phyloP scores from a whole-genome alignment of 768 basidiomycete genomes.

The Asterophora parasitica region DNA sequence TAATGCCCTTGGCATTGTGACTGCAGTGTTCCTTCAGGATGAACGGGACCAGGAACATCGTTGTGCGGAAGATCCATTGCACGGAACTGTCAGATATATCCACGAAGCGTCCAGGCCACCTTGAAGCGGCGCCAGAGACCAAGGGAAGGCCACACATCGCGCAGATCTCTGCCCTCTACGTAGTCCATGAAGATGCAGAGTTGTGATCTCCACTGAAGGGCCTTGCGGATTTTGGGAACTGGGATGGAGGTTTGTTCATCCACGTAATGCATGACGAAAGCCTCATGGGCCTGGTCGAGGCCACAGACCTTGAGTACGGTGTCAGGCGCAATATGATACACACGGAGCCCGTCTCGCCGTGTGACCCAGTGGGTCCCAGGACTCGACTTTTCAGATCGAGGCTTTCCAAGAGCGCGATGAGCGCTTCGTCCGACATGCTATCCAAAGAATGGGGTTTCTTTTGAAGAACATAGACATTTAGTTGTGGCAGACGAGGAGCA shows the following conservation, averaged over 20 bases:
- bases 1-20: conserved; percentile 12
- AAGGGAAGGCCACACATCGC: conserved; percentile 16
- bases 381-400: not conserved
- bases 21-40: conserved; percentile 10
- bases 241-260: conserved; percentile 14
- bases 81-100: conserved; percentile 19
- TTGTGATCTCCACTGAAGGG: conserved; percentile 3
- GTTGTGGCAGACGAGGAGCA: too few species aligned
- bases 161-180: conserved; percentile 18
- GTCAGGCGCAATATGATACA: conserved; percentile 3
- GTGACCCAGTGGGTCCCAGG: not conserved
- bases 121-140: conserved; percentile 12
- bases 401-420: not conserved
- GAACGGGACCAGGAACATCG: conserved; percentile 19
- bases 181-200: conserved; percentile 21
- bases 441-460: not conserved
- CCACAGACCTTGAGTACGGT: conserved; percentile 6
- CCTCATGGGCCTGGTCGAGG: not conserved
- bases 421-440: not conserved
- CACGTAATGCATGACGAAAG: conserved; percentile 2
- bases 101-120: conserved; percentile 17
- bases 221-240: conserved; percentile 14
- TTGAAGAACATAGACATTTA: too few species aligned
- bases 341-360: not conserved
- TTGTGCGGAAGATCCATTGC: conserved; percentile 11